Evolutionary conservation across 2,329 filamentous ascomycete species (phyloP).

Genomic region (Aspergillus carbonarius): DNA sequence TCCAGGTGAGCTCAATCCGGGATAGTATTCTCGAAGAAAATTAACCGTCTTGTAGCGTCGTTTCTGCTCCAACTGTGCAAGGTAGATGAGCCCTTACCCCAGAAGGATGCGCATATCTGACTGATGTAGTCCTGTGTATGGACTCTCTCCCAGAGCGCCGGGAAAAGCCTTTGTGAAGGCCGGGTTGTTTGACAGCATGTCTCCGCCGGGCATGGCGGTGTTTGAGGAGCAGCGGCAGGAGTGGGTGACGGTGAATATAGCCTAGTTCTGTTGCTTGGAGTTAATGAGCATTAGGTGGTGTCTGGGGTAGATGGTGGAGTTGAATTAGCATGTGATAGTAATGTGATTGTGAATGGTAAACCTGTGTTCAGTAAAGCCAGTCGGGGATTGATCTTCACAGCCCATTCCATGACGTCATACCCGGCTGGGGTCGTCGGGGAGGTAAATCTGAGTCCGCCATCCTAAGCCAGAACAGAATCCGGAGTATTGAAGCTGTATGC

Average conservation of each 20-base stretch:
- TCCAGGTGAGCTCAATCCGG: constrained; percentile 8
- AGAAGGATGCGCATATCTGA: not conserved
- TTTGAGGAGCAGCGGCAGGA: constrained; percentile 12
- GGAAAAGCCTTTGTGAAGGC: constrained; percentile 24
- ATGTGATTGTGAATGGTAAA: too few relatives aligned
- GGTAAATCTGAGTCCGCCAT: too few relatives aligned
- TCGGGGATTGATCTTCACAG: too few relatives aligned
- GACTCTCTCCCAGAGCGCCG: constrained; percentile 4
- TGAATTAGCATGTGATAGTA: not conserved
- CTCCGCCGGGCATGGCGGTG: constrained; percentile 11
- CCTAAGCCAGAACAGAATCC: not conserved
- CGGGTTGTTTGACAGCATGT: constrained; percentile 17
- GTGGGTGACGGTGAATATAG: constrained; percentile 8
- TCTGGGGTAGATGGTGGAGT: not conserved
- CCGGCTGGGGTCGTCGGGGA: too few relatives aligned
- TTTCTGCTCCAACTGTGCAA: constrained; percentile 27
- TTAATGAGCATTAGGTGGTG: not conserved
- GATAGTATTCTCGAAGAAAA: not conserved
- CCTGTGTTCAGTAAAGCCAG: too few relatives aligned
- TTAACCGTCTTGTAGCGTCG: constrained; percentile 14
- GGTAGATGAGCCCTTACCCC: constrained; percentile 9
- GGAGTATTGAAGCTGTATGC: too few relatives aligned
- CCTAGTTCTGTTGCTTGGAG: not conserved
- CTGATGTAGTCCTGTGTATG: not conserved
- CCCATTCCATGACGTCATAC: too few relatives aligned